These are phyloP conservation scores for Talinum fruticosum DNA, from an alignment of 148 eudicot genomes.

Conservation along the genomic window DNA sequence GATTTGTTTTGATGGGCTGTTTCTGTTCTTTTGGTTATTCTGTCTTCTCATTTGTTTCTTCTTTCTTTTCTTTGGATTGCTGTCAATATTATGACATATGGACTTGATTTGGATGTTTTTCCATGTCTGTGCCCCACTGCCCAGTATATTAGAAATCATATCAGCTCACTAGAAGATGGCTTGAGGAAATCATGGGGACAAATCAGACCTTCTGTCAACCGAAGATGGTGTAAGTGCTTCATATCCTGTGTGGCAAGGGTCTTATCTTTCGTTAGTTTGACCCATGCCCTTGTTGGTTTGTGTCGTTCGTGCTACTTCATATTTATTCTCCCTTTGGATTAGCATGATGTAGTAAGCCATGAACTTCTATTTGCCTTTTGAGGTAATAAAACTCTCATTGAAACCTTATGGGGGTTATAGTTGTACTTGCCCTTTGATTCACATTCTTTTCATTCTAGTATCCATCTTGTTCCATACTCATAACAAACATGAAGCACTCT, in stretches of 20 bases:
- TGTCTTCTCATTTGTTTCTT: constrained; percentile 6
- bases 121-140: constrained; percentile 26
- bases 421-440: neutral
- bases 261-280: no score
- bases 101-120: neutral
- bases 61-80: neutral
- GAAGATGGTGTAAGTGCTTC: constrained; percentile 58
- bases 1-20: neutral
- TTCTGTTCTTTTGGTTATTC: neutral
- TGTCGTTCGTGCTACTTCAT: no score
- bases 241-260: neutral
- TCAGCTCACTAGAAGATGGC: constrained; percentile 55
- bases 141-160: constrained; percentile 75
- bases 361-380: neutral
- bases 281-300: no score
- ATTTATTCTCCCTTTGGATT: no score
- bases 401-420: neutral
- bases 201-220: constrained; percentile 37
- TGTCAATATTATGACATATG: neutral
- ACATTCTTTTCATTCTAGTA: neutral
- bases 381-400: neutral
- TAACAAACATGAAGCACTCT: neutral
- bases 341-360: neutral
- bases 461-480: neutral
- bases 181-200: constrained; percentile 82